Base-by-base conservation (phyloP, 78 protist species). In the Carpediemonas membranifera region DNA sequence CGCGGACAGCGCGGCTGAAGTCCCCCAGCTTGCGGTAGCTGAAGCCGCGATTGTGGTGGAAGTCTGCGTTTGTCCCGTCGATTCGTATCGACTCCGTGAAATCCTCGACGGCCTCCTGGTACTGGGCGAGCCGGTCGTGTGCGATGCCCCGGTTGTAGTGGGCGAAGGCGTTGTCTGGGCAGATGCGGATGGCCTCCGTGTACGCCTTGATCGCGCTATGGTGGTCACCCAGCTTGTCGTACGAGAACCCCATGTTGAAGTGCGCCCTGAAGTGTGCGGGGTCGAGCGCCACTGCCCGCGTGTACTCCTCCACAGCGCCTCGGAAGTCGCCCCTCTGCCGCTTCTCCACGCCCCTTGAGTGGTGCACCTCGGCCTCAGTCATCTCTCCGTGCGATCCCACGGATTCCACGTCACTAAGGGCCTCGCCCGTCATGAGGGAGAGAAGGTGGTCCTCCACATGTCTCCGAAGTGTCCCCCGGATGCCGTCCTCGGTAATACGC, bases 11-110 rank as follows among this genome's bases (percentile, higher is more conserved):
- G 0, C 2, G 62, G 33, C 33, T 35, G 69, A 62, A 83, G n/a
- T 51, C 2, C 30, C 84, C 82, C 59, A 73, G 28, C 70, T 83
- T 83, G 27, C 87, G 61, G 31, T 62, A 34, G 47, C 74, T 62
- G 37, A 77, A 78, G 36, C 82, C 82, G 7, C 82, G 57, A 41
- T 77, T 80, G 18, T 82, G 86, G 60, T 60, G 66, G 58, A 82
- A 82, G 39, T 76, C 87, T 2, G 87, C 78, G 51, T 74, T 75
- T 41, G 27, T 1, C 15, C 68, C 60, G 37, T 34, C 39, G 62
- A 7, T 47, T 50, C 65, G 54, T 25, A 77, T 69, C 35, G 83
- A 83, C 66, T 30, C 7, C 15, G 65, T 15, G 41, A 82, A 82
- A 37, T 63, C 50, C 24, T 47, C 61, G 34, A 82, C 68, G 15